Evolutionary conservation across 352 stramenopile species (phyloP), one percentile per base, ranked within the genome.

Genomic region (Phytophthora pinifolia): DNA sequence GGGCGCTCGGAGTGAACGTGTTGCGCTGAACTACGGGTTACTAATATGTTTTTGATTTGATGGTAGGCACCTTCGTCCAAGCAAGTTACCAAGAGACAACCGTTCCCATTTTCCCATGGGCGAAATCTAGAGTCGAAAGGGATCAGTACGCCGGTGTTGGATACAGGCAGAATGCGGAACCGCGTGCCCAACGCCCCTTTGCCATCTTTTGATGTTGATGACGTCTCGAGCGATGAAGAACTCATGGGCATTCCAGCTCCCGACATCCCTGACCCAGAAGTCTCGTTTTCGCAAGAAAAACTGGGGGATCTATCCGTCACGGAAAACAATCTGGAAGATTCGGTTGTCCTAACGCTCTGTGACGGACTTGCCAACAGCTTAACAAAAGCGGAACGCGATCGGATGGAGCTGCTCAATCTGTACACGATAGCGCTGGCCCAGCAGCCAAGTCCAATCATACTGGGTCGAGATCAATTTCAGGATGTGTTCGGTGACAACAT

Each of bases 401-500:
- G 49, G 12, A 69, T 90, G 54, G 70, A 85, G 47, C 47, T 72
- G 14, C 68, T 70, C 4, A 79, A 78, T 29, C 57, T 88, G 22
- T 74, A 69, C 35, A 75, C 63, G 1, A 74, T 91, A 33, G 20
- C 41, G 17, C 63, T 88, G 13, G 43, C 42, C 15, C 32, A 62
- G 39, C 62, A 72, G 17, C 38, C 54, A 29, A 76, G 58, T 48
- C 67, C 62, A 15, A 70, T 76, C 36, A 53, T 67, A 9, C 32
- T 76, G 18, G 67, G 56, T 59, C 71, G 80, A 42, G 78, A 88
- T 51, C 70, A 81, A 27, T 88, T 86, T 42, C 68, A 82, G 43
- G 49, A 72, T 9, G 72, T 91, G 3, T 91, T 91, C 67, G 80
- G 80, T 9, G 76, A 83, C 22, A 83, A 74, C 32, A 85, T 90